Evolutionary conservation across 352 stramenopile species (phyloP).

Genomic region (Poterioochromonas sp.): DNA sequence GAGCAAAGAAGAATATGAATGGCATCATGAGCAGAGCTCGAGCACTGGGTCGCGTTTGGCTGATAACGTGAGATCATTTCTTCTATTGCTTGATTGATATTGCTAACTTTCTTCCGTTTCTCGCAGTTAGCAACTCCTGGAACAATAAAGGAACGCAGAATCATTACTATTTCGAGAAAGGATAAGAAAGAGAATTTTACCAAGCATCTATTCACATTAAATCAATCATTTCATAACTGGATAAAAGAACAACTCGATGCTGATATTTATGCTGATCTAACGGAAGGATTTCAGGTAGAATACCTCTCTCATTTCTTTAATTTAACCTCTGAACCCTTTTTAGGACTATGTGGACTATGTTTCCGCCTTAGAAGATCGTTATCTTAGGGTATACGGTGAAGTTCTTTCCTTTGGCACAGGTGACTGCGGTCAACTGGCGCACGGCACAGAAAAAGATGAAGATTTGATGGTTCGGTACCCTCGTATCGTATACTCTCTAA

Average conservation of each 20-base stretch:
- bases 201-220: slow-evolving; percentile 5
- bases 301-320: not conserved
- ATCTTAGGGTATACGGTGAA: slow-evolving; percentile 22
- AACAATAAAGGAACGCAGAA: not conserved
- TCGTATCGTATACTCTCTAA: slow-evolving; percentile 41
- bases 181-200: slow-evolving; percentile 23
- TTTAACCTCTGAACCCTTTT: not conserved
- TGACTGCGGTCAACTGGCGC: slow-evolving; percentile 81
- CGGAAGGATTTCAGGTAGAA: not conserved
- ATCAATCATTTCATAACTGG: slow-evolving; percentile 19
- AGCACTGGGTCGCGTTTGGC: no score
- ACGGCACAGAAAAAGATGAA: slow-evolving; percentile 60
- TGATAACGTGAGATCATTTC: no score
- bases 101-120: no score
- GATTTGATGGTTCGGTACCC: slow-evolving; percentile 58
- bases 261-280: not conserved
- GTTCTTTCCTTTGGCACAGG: slow-evolving; percentile 71
- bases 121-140: not conserved
- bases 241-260: not conserved
- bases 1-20: slow-evolving; percentile 26
- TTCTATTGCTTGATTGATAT: no score
- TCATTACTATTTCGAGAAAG: not conserved
- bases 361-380: slow-evolving; percentile 17
- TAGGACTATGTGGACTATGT: slow-evolving; percentile 34
- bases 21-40: no score